phyloP scores from a whole-genome alignment of 331 rosid genomes.

The Malus hybrid region DNA sequence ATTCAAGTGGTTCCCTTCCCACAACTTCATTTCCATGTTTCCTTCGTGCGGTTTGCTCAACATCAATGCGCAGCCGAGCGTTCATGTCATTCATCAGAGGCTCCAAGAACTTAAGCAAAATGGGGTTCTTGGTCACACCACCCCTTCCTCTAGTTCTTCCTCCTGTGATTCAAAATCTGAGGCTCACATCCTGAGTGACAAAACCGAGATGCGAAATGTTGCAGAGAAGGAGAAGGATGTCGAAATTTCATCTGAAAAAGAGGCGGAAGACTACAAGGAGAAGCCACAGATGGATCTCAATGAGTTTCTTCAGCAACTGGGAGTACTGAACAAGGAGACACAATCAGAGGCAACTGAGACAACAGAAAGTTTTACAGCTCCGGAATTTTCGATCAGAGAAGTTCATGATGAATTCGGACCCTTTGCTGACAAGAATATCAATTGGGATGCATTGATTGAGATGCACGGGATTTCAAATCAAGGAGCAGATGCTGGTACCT shows the following conservation, averaged over 20 bases:
- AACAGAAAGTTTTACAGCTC: conserved; percentile 24
- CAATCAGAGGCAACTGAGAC: conserved; percentile 32
- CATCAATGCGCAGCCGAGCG: conserved; percentile 3
- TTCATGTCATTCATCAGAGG: conserved; percentile 45
- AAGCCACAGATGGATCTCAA: conserved; percentile 89
- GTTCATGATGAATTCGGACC: conserved; percentile 35
- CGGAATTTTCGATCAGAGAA: conserved; percentile 32
- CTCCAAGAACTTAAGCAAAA: conserved; percentile 62
- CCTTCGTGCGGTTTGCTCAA: conserved; percentile 75
- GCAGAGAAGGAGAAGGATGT: conserved; percentile 18
- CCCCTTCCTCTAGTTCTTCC: conserved; percentile 24
- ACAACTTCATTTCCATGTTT: conserved; percentile 77
- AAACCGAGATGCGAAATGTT: conserved; percentile 17
- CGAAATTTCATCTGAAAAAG: conserved; percentile 17
- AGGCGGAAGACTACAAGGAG: conserved; percentile 37
- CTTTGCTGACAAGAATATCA: conserved; percentile 40
- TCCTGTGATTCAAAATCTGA: conserved; percentile 30
- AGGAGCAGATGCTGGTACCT: conserved; percentile 27
- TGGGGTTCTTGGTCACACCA: conserved; percentile 20
- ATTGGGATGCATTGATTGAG: conserved; percentile 77
- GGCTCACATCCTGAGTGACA: conserved; percentile 12
- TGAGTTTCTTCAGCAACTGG: conserved; percentile 91
- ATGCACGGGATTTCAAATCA: conserved; percentile 50
- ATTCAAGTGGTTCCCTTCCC: conserved; percentile 86
- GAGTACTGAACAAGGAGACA: conserved; percentile 48